Base-by-base conservation (phyloP, 305 asterid species). In the Solanum hybrid region DNA sequence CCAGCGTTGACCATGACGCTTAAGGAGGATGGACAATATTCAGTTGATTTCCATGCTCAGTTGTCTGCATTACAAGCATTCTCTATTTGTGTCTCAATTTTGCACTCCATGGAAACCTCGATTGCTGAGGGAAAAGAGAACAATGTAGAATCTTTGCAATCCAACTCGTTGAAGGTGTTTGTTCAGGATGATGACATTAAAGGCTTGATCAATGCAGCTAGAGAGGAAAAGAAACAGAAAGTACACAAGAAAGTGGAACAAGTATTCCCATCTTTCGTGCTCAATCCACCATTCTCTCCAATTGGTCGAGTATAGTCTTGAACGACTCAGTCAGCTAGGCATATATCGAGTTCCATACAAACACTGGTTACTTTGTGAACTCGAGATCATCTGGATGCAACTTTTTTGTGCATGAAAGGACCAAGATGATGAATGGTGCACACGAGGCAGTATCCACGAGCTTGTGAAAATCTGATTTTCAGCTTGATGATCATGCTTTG, bases 261-360 rank as follows among this genome's bases (percentile, higher is more conserved):
- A 89, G 92, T 81, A 5, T 27, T 94, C 91, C 95, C 98, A 36
- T 93, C 97, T 90, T 96, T 97, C 75, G 91, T 91, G 10, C 79
- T 95, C 88, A 93, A 95, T 89, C 99, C 99, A 14, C 99, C 99
- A 0, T 96, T 97, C 92, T 97, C 99, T 90, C 98, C 99, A 2
- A 95, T 97, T 81, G 91, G 95, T 90, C 94, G 98, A 78, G 98
- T 94, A 27, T 97, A 95, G 91, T 69, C 75, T 84, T 72, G 42
- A 69, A 27, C 6, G 24, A 45, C 42, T 84, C 38, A 15, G 73
- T 89, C 45, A 27, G n/a, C 40, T 82, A 15, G 10, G 27, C 15
- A 2, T 32, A 56, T 31, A 22, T 51, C 19, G 12, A 51, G 76
- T 51, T 84, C 27, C 40, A 84, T 19, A 84, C 75, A 29, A 31